Conservation (phyloP, 2,329 filamentous ascomycete genomes). For the Penicillium sp. region DNA sequence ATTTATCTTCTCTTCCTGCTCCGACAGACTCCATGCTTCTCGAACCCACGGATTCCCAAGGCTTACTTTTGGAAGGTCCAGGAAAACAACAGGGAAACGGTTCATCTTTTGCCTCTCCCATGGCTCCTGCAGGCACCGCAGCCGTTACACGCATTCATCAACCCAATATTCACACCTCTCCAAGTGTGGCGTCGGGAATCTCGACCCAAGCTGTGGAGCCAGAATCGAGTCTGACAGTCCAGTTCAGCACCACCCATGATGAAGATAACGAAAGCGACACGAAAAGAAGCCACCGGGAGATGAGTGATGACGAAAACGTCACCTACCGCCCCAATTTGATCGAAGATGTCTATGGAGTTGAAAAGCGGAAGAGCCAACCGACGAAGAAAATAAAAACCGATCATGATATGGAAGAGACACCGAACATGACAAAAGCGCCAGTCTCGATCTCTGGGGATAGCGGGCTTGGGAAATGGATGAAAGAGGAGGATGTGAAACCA, state of each 20-base stretch:
- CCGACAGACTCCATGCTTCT: conserved; percentile 14
- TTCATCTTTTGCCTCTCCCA: conserved; percentile 14
- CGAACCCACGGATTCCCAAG: conserved; percentile 5
- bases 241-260: conserved; percentile 29
- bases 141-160: conserved; percentile 17
- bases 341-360: conserved; percentile 72
- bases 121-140: conserved; percentile 27
- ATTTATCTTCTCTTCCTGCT: neutral
- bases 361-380: conserved; percentile 61
- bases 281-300: conserved; percentile 31
- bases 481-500: conserved; percentile 52
- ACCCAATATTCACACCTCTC: conserved; percentile 19
- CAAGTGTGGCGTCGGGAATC: conserved; percentile 7
- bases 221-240: conserved; percentile 24
- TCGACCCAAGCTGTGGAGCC: conserved; percentile 19
- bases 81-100: conserved; percentile 19
- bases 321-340: conserved; percentile 51
- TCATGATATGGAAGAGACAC: conserved; percentile 43
- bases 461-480: conserved; percentile 64
- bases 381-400: conserved; percentile 63
- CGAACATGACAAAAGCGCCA: conserved; percentile 43
- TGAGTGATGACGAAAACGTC: conserved; percentile 32
- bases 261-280: conserved; percentile 25
- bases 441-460: conserved; percentile 51
- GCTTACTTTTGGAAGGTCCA: conserved; percentile 26